Percentiles rank a stretch among this genome's conserved stretches.
These are phyloP conservation scores for Stylosanthes scabra DNA, from an alignment of 331 rosid species.

Conservation along the genomic window DNA sequence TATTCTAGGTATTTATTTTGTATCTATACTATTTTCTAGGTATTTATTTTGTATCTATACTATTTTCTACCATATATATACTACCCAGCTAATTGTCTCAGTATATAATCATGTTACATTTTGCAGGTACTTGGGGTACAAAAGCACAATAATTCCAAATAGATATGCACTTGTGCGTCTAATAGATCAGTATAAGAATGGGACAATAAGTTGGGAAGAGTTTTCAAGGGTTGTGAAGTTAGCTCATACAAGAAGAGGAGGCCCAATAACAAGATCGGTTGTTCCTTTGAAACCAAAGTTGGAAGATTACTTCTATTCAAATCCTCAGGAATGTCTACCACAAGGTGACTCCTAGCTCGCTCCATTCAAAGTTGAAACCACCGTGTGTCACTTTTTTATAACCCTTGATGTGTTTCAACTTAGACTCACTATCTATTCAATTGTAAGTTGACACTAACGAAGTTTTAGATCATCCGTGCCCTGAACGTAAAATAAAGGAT, in stretches of 20 bases:
- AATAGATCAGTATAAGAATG: conserved; percentile 27
- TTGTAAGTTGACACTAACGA: too few relatives aligned
- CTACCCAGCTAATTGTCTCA: too few relatives aligned
- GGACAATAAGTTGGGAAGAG: conserved; percentile 22
- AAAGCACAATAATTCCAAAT: conserved; percentile 28
- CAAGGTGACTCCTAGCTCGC: not conserved
- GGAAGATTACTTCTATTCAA: conserved; percentile 35
- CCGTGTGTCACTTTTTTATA: not conserved
- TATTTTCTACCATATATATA: too few relatives aligned
- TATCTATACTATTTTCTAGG: too few relatives aligned
- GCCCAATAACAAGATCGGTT: conserved; percentile 21
- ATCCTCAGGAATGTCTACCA: conserved; percentile 35
- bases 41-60: too few relatives aligned
- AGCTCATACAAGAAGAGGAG: conserved; percentile 38
- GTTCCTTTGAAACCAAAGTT: conserved; percentile 2
- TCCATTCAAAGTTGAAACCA: not conserved
- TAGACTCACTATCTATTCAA: not conserved
- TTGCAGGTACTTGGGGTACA: conserved; percentile 35
- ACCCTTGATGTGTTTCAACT: not conserved
- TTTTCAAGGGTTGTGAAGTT: conserved; percentile 30
- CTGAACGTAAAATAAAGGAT: not conserved
- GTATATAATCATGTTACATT: not conserved
- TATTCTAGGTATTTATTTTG: too few relatives aligned
- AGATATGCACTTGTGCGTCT: conserved; percentile 29
- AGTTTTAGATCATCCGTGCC: not conserved